phyloP scores from a whole-genome alignment of 2,329 filamentous ascomycete genomes.

The Penicillium griseofulvum region DNA sequence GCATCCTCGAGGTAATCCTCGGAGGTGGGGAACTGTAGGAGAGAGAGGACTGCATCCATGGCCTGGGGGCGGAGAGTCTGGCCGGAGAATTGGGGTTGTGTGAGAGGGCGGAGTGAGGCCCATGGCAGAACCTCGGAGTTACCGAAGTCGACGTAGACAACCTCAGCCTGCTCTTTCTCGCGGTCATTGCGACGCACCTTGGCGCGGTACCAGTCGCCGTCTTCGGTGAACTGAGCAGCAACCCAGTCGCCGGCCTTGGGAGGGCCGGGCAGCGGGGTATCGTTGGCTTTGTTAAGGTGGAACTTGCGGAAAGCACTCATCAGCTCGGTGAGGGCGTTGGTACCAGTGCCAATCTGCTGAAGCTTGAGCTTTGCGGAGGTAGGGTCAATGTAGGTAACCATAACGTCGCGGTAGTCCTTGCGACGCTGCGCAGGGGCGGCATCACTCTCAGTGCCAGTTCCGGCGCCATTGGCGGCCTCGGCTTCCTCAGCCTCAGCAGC shows the following conservation, averaged over 20 bases:
- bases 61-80: constrained; percentile 86
- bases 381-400: constrained; percentile 83
- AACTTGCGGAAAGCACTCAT: constrained; percentile 91
- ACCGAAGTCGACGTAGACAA: constrained; percentile 94
- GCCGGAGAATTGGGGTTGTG: constrained; percentile 71
- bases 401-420: constrained; percentile 91
- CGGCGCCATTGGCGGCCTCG: constrained; percentile 49
- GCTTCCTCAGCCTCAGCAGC: constrained; percentile 56
- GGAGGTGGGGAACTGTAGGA: constrained; percentile 80
- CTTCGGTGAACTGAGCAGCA: constrained; percentile 83
- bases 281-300: constrained; percentile 81
- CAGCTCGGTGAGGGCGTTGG: constrained; percentile 76
- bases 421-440: constrained; percentile 55
- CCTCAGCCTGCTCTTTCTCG: constrained; percentile 80
- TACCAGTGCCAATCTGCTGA: constrained; percentile 84
- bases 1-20: constrained; percentile 82
- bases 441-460: constrained; percentile 55
- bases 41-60: constrained; percentile 78
- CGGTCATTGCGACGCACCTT: constrained; percentile 90
- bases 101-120: constrained; percentile 76
- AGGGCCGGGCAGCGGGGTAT: constrained; percentile 65
- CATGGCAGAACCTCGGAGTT: constrained; percentile 89
- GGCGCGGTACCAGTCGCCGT: constrained; percentile 92
- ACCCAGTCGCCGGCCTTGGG: constrained; percentile 92
- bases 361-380: constrained; percentile 79